Conservation (phyloP, 1,139 yeast genomes). For the Geotrichum siamense region DNA sequence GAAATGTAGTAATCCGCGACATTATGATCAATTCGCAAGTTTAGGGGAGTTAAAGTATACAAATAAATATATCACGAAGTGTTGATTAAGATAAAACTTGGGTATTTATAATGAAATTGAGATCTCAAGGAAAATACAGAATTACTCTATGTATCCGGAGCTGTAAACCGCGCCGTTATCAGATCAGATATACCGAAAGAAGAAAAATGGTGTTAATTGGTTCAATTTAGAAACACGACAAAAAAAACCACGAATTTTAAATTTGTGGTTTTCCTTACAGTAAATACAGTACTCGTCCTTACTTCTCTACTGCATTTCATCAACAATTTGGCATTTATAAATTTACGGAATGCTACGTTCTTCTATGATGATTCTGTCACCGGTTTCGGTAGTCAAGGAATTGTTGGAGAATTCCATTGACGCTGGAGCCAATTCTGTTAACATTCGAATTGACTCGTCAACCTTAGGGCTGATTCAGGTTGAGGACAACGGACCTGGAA, state of each 20-base stretch:
- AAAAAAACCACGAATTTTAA: not conserved
- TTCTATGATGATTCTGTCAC: slow-evolving; percentile 7
- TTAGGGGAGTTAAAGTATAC: not conserved
- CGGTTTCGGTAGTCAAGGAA: slow-evolving; percentile 43
- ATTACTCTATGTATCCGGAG: not conserved
- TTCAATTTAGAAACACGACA: not conserved
- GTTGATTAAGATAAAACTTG: not conserved
- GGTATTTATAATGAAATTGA: not conserved
- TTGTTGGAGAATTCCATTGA: slow-evolving; percentile 74
- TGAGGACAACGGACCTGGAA: slow-evolving; percentile 73
- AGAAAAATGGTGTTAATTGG: not conserved
- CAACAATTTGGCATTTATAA: not conserved
- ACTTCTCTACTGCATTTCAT: too few relatives aligned
- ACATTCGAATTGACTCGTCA: slow-evolving; percentile 56
- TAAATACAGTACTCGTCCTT: too few relatives aligned
- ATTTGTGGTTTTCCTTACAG: too few relatives aligned
- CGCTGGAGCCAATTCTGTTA: slow-evolving; percentile 57
- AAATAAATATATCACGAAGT: not conserved
- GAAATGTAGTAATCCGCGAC: not conserved
- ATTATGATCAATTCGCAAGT: not conserved
- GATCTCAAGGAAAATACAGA: not conserved
- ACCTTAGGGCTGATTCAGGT: slow-evolving; percentile 57
- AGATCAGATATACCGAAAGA: slow-evolving; percentile 3
- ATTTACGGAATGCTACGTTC: not conserved
- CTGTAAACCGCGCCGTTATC: not conserved